A percentile compares a stretch with the other conserved stretches of the same genome.
Conservation (phyloP, 192 early-diverging fungal genomes). For the Gonapodya prolifera region DNA sequence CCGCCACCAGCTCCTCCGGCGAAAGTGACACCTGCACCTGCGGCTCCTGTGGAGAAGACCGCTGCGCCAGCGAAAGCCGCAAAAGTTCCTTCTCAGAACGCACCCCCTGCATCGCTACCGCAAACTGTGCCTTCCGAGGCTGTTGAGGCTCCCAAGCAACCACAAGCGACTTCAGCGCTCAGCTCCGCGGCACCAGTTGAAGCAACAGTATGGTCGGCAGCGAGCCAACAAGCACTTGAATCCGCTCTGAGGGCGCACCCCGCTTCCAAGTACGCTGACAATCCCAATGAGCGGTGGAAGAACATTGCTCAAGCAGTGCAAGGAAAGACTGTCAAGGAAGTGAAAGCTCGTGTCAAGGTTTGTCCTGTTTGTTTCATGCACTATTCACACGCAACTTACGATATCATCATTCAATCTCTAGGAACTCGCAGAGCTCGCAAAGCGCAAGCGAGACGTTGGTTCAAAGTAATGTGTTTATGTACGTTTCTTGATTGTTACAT, state of each 20-base stretch:
- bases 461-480: too few relatives aligned
- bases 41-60: constrained; percentile 5
- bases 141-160: neutral
- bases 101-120: neutral
- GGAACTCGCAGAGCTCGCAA: constrained; percentile 31
- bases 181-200: neutral
- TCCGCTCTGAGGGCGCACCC: constrained; percentile 43
- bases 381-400: too few relatives aligned
- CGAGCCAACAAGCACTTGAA: constrained; percentile 40
- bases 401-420: too few relatives aligned
- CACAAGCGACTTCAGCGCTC: neutral
- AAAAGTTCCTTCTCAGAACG: constrained; percentile 10
- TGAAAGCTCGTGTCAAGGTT: constrained; percentile 43
- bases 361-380: too few relatives aligned
- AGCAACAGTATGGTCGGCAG: constrained; percentile 34
- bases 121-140: neutral
- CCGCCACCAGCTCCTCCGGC: neutral
- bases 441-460: constrained; percentile 24
- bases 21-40: neutral
- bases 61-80: constrained; percentile 8
- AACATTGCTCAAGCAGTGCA: constrained; percentile 41
- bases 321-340: constrained; percentile 49
- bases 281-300: constrained; percentile 46
- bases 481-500: too few relatives aligned
- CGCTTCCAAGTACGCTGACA: constrained; percentile 32